Evolutionary conservation across 306 rosid species (phyloP), one percentile per base, ranked within the genome.

Genomic region (Cucumis hystrix): DNA sequence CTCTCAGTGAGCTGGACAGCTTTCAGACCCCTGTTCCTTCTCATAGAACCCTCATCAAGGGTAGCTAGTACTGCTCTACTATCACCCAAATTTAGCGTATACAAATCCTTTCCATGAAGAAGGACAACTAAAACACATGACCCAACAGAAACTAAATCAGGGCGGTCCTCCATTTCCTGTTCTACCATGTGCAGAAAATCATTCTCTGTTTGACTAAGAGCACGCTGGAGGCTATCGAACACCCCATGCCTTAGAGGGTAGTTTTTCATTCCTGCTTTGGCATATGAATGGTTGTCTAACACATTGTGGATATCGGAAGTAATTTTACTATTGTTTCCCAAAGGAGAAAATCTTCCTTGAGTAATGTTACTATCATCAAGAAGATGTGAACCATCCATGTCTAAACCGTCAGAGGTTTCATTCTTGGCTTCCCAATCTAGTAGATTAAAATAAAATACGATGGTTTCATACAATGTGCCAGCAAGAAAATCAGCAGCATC

Each of bases 401-500:
- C 86, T 37, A 57, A 43, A 56, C 74, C 63, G 23, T 84, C 56
- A 75, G 78, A 78, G 81, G 79, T 77, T 75, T 85, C 89, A 30
- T 83, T 79, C 79, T 67, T 90, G 67, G 86, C 58, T 77, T 86
- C 93, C 88, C 86, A 80, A 78, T 85, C 84, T 83, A 90, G 79
- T 85, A 82, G 87, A 39, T 80, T 84, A 21, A 92, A 86, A 87
- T 88, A 79, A 81, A 80, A 85, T 80, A 91, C 78, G 52, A 92
- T 89, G 80, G 98, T 88, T 57, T 96, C 99, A 60, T 92, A 96
- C 78, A 96, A 78, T 73, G 98, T 92, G 67, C 99, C 96, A 10
- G 99, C 99, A 59, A 96, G 89, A 87, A 91, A 96, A 80, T 96
- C 99, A 15, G 99, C 99, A 16, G 98, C 99, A 21, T 96, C 99